Evolutionary conservation across 345 rosid genomes (phyloP), one percentile per base, ranked within the genome.

Genomic region (Citrus reticulata): DNA sequence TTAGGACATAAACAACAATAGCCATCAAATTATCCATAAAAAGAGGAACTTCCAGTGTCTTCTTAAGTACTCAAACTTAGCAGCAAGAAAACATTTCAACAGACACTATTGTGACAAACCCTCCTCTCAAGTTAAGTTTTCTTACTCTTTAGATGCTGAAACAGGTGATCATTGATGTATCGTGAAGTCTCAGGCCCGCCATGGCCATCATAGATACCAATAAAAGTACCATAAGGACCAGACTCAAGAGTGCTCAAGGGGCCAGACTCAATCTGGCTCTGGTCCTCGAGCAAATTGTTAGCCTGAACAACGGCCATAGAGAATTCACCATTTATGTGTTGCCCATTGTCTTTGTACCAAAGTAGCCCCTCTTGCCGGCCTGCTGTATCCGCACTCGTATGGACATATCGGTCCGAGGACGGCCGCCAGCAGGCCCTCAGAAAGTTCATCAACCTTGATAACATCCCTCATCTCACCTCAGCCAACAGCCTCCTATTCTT

Each of bases 281-380:
- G 98, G 83, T 93, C 99, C 87, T 95, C 99, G 8, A 95, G 99
- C 82, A 95, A 80, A 79, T 89, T 89, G 81, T 92, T 90, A 76
- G 96, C 96, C 84, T 95, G 99, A 70, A 93, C 97, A 67, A 95
- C 99, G 1, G 99, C 99, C 97, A 93, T 93, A 0, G 99, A 93
- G 85, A 93, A 95, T 24, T 95, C 99, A 84, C 99, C 99, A 83
- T 54, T 81, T 3, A 89, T 58, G 81, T 92, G 98, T n/a, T 95
- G 97, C 78, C 98, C 98, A 5, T 75, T 88, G 86, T 93, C 99
- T 80, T 93, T 93, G 87, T 93, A 93, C 99, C 99, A 95, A 49
- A 95, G 90, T 9, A 95, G 87, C 79, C 99, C 99, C 3, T 93
- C 98, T 82, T 90, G 97, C 81, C 91, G 89, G 42, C 98, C 97